Evolutionary conservation across 495 filamentous ascomycete genomes (phyloP).

Genomic region (Neurospora hispaniola): DNA sequence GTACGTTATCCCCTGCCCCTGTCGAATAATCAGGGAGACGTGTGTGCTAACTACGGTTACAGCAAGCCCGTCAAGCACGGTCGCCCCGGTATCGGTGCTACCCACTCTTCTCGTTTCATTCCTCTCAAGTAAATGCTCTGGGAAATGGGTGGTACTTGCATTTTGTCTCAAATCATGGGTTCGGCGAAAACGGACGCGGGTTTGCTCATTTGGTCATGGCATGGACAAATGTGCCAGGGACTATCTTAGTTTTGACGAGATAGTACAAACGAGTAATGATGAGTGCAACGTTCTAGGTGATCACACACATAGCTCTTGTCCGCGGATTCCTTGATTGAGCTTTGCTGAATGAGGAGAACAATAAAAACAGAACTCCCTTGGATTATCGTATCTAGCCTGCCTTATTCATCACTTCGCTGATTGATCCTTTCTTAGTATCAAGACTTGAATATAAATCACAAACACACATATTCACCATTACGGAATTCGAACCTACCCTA

Average conservation of each 20-base stretch:
- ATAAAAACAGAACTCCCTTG: background rate
- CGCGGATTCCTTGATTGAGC: background rate
- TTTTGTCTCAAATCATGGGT: conserved; percentile 29
- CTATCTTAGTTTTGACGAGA: conserved; percentile 25
- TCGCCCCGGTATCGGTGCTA: conserved; percentile 99
- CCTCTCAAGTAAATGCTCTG: conserved; percentile 78
- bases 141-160: conserved; percentile 29
- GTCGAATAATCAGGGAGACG: background rate
- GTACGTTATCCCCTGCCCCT: conserved; percentile 45
- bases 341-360: background rate
- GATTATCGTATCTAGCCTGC: background rate
- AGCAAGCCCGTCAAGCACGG: conserved; percentile 99
- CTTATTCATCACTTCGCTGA: background rate
- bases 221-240: conserved; percentile 19
- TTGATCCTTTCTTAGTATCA: background rate
- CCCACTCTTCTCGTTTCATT: conserved; percentile 99
- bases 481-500: background rate
- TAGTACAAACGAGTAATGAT: conserved; percentile 16
- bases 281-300: conserved; percentile 15
- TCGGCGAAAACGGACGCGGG: conserved; percentile 30
- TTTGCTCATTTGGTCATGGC: conserved; percentile 20
- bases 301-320: background rate
- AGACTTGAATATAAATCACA: background rate
- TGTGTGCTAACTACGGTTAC: conserved; percentile 30
- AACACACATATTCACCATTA: background rate